Percentiles rank a stretch among this genome's conserved stretches.
These are phyloP conservation scores for Russula vinacea DNA, from an alignment of 768 basidiomycete species.

Conservation along the genomic window DNA sequence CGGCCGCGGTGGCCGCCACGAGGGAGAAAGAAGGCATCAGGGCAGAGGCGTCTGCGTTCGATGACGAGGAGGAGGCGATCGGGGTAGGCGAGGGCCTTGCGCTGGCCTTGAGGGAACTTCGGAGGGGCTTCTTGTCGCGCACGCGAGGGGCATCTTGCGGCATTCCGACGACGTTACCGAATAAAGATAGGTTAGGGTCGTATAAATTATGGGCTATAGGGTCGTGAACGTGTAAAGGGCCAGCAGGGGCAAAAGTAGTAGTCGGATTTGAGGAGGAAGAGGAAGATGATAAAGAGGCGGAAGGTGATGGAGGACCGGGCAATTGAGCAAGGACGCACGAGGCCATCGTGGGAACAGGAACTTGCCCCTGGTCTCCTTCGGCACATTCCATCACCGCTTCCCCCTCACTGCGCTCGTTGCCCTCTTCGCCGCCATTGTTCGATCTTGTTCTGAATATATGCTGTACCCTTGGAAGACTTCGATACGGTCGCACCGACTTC, in stretches of 20 bases:
- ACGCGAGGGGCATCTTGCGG: constrained; percentile 26
- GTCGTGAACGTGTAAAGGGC: constrained; percentile 9
- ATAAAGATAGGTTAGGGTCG: constrained; percentile 19
- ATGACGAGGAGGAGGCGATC: constrained; percentile 28
- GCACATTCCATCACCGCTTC: not conserved
- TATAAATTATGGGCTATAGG: constrained; percentile 24
- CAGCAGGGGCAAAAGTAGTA: constrained; percentile 12
- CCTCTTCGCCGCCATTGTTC: constrained; percentile 14
- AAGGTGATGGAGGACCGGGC: constrained; percentile 3
- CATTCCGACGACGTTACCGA: constrained; percentile 21
- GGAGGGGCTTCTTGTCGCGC: constrained; percentile 26
- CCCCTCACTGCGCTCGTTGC: not conserved
- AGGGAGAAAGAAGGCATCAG: constrained; percentile 23
- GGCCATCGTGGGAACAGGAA: constrained; percentile 22
- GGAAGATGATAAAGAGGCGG: not conserved
- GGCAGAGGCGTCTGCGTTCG: constrained; percentile 1
- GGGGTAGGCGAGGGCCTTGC: constrained; percentile 20
- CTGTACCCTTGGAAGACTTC: constrained; percentile 35
- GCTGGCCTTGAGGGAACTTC: constrained; percentile 27
- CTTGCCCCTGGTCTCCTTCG: not conserved
- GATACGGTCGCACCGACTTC: constrained; percentile 34
- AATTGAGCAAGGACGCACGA: constrained; percentile 9
- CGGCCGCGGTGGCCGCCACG: constrained; percentile 29
- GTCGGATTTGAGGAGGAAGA: constrained; percentile 9
- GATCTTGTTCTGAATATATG: constrained; percentile 30